These are phyloP conservation scores for Fusarium tanahbumbuense DNA, from an alignment of 2,329 filamentous ascomycete genomes.

Conservation along the genomic window DNA sequence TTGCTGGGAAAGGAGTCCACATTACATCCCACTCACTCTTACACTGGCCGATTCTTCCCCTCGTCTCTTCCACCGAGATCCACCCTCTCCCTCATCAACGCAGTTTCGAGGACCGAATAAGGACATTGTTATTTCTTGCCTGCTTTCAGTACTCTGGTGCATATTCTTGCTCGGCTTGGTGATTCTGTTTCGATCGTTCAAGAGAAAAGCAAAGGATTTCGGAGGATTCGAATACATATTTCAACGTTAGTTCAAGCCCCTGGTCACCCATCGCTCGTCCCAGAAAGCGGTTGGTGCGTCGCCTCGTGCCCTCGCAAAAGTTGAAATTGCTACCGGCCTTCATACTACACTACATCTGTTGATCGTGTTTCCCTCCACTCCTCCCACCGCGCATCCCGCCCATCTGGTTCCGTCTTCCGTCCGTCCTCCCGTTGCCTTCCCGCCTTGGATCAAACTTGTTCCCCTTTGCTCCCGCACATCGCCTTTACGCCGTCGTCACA, in stretches of 20 bases:
- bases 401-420: slow-evolving; percentile 44
- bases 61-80: slow-evolving; percentile 29
- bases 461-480: slow-evolving; percentile 45
- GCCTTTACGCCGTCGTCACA: slow-evolving; percentile 42
- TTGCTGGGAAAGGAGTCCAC: slow-evolving; percentile 40
- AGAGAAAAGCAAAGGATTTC: slow-evolving; percentile 6
- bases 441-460: slow-evolving; percentile 40
- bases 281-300: slow-evolving; percentile 38
- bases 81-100: slow-evolving; percentile 35
- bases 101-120: slow-evolving; percentile 24
- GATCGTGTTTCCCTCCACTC: slow-evolving; percentile 38
- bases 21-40: slow-evolving; percentile 39
- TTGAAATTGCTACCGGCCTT: slow-evolving; percentile 32
- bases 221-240: slow-evolving; percentile 13
- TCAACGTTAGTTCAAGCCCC: slow-evolving; percentile 20
- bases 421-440: slow-evolving; percentile 41
- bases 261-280: slow-evolving; percentile 32
- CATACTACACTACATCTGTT: slow-evolving; percentile 18
- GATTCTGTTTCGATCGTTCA: slow-evolving; percentile 9
- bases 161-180: slow-evolving; percentile 1
- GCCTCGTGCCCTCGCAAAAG: slow-evolving; percentile 39
- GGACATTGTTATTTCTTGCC: slow-evolving; percentile 23
- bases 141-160: slow-evolving; percentile 1
- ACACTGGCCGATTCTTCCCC: slow-evolving; percentile 35
- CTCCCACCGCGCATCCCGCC: slow-evolving; percentile 36